Evolutionary conservation across 768 basidiomycete species (phyloP).

Genomic region (Hysterangium stoloniferum): DNA sequence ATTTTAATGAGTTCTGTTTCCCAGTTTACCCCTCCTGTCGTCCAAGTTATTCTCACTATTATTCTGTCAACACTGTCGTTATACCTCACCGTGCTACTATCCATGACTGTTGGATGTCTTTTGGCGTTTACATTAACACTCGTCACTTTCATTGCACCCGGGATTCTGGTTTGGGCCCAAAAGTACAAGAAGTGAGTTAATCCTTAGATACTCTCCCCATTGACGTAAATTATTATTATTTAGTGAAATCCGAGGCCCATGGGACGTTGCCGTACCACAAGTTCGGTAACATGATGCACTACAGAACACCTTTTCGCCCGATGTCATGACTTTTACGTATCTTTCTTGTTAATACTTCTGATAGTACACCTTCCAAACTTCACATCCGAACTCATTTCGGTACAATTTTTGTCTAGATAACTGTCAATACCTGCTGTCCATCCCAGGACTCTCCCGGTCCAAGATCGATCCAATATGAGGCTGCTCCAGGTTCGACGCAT

Average conservation of each 20-base stretch:
- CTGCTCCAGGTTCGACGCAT: constrained; percentile 81
- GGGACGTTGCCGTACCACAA: constrained; percentile 76
- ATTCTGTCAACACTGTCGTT: constrained; percentile 43
- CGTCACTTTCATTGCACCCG: constrained; percentile 68
- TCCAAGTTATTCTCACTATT: constrained; percentile 50
- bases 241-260: constrained; percentile 86
- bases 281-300: constrained; percentile 13
- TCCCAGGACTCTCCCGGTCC: constrained; percentile 26
- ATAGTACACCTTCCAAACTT: not conserved
- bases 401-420: constrained; percentile 20
- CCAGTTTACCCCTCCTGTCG: constrained; percentile 29
- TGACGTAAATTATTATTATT: constrained; percentile 14
- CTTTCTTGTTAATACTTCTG: not conserved
- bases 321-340: too few relatives aligned
- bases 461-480: constrained; percentile 13
- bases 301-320: constrained; percentile 9
- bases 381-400: not conserved
- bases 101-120: constrained; percentile 45
- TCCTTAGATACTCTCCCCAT: constrained; percentile 4
- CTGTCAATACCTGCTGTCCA: constrained; percentile 63
- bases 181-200: constrained; percentile 75
- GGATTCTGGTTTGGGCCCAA: constrained; percentile 75
- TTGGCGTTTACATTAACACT: constrained; percentile 42
- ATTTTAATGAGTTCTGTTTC: constrained; percentile 28
- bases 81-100: constrained; percentile 44